phyloP scores from a whole-genome alignment of 106 monocot genomes.

The Allium cepa region DNA sequence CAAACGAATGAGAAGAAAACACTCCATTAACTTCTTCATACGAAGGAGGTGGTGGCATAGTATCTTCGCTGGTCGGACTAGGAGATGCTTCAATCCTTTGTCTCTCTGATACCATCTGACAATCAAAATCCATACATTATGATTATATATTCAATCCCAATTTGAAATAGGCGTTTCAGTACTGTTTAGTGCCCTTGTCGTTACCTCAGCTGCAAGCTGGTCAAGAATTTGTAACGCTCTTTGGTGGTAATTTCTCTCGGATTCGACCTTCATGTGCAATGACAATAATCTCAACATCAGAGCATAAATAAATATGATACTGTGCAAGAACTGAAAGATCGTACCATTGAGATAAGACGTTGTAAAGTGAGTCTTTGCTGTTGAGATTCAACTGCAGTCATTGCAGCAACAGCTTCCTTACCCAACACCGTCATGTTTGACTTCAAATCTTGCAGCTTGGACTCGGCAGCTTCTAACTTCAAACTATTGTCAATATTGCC shows the following conservation, averaged over 20 bases:
- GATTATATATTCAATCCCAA: too few species aligned
- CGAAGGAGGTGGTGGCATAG: constrained; percentile 67
- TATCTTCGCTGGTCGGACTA: constrained; percentile 32
- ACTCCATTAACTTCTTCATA: constrained; percentile 86
- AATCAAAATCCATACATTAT: neutral
- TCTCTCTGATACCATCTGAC: constrained; percentile 71
- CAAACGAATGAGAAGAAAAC: constrained; percentile 22
- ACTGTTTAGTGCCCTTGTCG: neutral
- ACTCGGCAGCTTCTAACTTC: constrained; percentile 78
- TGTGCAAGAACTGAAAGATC: neutral
- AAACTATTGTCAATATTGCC: constrained; percentile 65
- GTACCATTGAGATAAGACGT: constrained; percentile 80
- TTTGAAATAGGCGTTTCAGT: neutral
- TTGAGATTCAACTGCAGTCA: constrained; percentile 90
- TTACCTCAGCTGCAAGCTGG: constrained; percentile 81
- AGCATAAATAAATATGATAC: neutral
- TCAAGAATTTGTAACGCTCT: constrained; percentile 76
- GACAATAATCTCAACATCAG: constrained; percentile 1
- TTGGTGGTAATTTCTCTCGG: constrained; percentile 78
- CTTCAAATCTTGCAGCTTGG: constrained; percentile 77
- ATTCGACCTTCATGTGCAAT: constrained; percentile 59
- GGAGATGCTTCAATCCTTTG: constrained; percentile 88
- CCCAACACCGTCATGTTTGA: constrained; percentile 79
- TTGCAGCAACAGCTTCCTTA: constrained; percentile 80
- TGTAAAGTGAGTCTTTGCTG: constrained; percentile 89